phyloP scores from a whole-genome alignment of 805 yeast species.

The Yarrowia sp. region DNA sequence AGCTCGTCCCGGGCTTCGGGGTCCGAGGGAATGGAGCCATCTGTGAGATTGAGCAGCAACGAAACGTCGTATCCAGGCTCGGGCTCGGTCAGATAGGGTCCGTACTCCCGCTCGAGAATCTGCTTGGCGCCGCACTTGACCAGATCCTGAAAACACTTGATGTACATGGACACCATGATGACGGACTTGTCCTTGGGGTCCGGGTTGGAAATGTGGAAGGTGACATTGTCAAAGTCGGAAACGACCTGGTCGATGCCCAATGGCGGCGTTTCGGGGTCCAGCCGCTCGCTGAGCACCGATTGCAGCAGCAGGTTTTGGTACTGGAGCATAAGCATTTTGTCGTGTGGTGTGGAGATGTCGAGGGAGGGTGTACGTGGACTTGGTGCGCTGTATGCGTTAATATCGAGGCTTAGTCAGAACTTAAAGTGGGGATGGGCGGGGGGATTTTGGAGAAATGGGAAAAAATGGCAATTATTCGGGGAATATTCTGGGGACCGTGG shows the following conservation, averaged over 20 bases:
- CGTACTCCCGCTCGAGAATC: constrained; percentile 47
- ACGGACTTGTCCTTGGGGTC: constrained; percentile 53
- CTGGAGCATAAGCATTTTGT: constrained; percentile 75
- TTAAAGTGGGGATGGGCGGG: background rate
- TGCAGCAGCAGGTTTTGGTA: constrained; percentile 78
- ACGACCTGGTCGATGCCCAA: constrained; percentile 70
- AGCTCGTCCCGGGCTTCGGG: constrained; percentile 50
- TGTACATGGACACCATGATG: constrained; percentile 63
- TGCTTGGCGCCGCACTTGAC: constrained; percentile 53
- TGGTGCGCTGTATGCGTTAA: constrained; percentile 12
- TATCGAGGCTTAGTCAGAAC: constrained; percentile 5
- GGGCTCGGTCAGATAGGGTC: constrained; percentile 46
- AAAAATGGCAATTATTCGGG: background rate
- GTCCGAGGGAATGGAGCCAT: constrained; percentile 40
- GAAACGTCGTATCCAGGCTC: constrained; percentile 86
- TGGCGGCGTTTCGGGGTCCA: constrained; percentile 46
- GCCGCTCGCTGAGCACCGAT: constrained; percentile 71
- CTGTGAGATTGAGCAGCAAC: constrained; percentile 56
- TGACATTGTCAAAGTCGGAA: constrained; percentile 94
- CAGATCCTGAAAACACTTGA: constrained; percentile 76
- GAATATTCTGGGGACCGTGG: background rate
- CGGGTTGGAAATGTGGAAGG: constrained; percentile 89
- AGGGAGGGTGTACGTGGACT: background rate
- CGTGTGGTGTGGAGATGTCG: background rate
- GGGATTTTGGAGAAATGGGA: background rate